These are phyloP conservation scores for Phanerodontia chrysosporium DNA, from an alignment of 768 basidiomycete genomes.

Conservation along the genomic window DNA sequence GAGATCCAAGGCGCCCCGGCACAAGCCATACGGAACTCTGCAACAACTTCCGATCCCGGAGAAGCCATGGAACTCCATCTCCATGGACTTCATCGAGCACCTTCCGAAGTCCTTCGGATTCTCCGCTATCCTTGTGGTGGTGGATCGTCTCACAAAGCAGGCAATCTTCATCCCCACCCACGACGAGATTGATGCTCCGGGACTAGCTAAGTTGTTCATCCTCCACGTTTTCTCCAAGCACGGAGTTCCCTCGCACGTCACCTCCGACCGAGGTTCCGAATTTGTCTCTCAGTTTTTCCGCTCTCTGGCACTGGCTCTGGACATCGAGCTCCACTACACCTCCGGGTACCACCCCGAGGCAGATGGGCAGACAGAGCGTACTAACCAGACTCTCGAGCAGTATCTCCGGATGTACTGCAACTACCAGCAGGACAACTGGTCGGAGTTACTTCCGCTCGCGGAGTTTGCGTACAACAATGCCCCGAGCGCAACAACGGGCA, in stretches of 20 bases:
- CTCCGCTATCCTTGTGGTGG: conserved; percentile 17
- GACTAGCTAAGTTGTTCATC: conserved; percentile 13
- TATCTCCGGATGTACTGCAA: conserved; percentile 28
- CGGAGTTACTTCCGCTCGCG: conserved; percentile 21
- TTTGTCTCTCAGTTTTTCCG: conserved; percentile 28
- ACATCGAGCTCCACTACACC: conserved; percentile 13
- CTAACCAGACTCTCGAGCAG: conserved; percentile 30
- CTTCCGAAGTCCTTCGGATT: conserved; percentile 18
- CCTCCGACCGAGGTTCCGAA: conserved; percentile 29
- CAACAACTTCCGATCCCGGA: conserved; percentile 28
- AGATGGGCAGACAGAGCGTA: conserved; percentile 34
- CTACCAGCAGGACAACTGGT: conserved; percentile 30
- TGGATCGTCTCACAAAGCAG: conserved; percentile 2
- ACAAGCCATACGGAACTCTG: conserved; percentile 26
- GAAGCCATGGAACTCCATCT: conserved; percentile 16
- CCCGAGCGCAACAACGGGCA: conserved; percentile 18
- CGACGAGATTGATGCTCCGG: conserved; percentile 11
- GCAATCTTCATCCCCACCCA: conserved; percentile 13
- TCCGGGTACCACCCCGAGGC: conserved; percentile 37
- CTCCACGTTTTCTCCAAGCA: conserved; percentile 14
- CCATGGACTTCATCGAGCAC: conserved; percentile 21
- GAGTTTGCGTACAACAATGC: conserved; percentile 33
- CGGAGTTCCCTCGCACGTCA: conserved; percentile 19
- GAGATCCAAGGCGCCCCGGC: conserved; percentile 24
- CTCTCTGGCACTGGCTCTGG: conserved; percentile 24